Conservation (phyloP, 2,329 filamentous ascomycete genomes). For the Microdochium nivale region DNA sequence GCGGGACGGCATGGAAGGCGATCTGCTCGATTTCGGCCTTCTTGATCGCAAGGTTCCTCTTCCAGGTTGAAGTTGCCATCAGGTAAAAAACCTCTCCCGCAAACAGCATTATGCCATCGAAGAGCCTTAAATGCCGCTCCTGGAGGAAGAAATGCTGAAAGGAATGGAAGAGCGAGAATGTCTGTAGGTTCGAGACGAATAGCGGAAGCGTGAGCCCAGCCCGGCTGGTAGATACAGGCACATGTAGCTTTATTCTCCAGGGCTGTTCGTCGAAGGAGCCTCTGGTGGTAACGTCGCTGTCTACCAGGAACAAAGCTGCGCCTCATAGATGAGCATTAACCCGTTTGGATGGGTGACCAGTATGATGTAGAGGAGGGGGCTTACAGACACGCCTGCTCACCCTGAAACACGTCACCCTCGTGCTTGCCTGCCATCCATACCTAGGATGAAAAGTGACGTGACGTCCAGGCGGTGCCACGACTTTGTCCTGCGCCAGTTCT, state of each 20-base stretch:
- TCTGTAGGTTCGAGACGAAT: not conserved
- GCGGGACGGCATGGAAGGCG: not conserved
- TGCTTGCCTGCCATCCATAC: not conserved
- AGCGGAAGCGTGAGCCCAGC: not conserved
- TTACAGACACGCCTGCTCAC: not conserved
- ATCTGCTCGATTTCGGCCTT: not conserved
- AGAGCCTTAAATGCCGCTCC: not conserved
- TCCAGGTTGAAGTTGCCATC: not conserved
- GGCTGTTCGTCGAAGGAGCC: not conserved
- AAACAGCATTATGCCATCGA: not conserved
- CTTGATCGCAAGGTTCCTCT: not conserved
- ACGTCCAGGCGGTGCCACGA: not conserved
- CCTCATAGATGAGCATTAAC: not conserved
- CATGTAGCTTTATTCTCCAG: not conserved
- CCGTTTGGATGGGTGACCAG: no score
- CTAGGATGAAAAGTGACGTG: not conserved
- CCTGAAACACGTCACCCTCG: not conserved
- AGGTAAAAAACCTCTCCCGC: not conserved
- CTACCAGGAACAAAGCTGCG: not conserved
- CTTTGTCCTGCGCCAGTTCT: no score
- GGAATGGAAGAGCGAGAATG: not conserved
- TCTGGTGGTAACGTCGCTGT: not conserved
- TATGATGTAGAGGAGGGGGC: no score
- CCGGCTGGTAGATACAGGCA: not conserved
- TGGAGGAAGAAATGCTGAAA: not conserved